Conservation (phyloP, 2,329 filamentous ascomycete species). For the Scytalidium sp. region DNA sequence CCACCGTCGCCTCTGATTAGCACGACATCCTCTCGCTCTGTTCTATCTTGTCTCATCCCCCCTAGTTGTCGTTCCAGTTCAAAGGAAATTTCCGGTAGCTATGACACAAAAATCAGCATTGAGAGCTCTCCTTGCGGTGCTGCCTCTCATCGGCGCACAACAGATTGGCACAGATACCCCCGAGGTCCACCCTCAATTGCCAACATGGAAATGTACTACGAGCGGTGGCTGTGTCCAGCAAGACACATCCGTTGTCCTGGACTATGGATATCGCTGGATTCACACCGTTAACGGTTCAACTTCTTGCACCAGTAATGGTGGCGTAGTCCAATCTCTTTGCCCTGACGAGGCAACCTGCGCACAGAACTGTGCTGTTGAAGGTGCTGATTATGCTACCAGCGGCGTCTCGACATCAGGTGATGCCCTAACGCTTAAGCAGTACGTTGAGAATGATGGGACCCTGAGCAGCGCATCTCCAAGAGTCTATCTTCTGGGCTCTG, state of each 20-base stretch:
- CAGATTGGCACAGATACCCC: constrained; percentile 37
- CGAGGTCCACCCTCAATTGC: constrained; percentile 48
- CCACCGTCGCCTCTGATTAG: too few relatives aligned
- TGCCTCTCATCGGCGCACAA: constrained; percentile 30
- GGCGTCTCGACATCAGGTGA: constrained; percentile 37
- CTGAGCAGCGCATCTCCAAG: constrained; percentile 26
- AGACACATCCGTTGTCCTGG: constrained; percentile 47
- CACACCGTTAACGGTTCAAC: constrained; percentile 18
- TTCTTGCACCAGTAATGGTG: constrained; percentile 32
- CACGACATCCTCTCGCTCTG: too few relatives aligned
- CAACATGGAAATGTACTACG: constrained; percentile 50
- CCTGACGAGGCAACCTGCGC: constrained; percentile 37
- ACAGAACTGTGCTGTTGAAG: constrained; percentile 46
- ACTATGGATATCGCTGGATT: constrained; percentile 35
- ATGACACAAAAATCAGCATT: not conserved
- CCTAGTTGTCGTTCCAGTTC: too few relatives aligned
- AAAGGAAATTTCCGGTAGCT: not conserved
- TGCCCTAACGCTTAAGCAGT: constrained; percentile 35
- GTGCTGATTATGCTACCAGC: constrained; percentile 44
- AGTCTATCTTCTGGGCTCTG: constrained; percentile 12
- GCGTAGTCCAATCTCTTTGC: constrained; percentile 38
- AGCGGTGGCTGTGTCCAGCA: constrained; percentile 44
- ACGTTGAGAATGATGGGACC: constrained; percentile 43
- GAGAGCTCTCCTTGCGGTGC: not conserved
- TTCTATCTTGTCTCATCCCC: too few relatives aligned